Evolutionary conservation across 2,329 filamentous ascomycete genomes (phyloP), one percentile per base, ranked within the genome.

Genomic region (Colletotrichum graminicola): DNA sequence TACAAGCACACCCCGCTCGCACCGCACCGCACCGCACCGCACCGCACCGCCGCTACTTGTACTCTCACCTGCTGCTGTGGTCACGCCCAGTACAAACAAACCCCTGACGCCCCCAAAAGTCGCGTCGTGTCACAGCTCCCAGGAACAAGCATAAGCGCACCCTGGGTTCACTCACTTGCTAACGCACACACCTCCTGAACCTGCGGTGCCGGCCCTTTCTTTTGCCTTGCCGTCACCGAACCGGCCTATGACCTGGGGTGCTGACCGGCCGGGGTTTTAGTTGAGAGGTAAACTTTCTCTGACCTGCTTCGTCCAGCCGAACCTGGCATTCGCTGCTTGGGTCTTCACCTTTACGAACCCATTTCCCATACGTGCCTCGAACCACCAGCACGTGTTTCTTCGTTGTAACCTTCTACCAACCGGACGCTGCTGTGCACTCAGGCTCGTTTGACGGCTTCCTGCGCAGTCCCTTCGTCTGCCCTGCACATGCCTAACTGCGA

Each of bases 371-470:
- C 52, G 45, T 47, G 59, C 41, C 32, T 41, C 45, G 59, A 60
- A 71, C 65, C 65, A 62, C 51, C 29, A 59, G 57, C 68, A 60
- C 32, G 32, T 59, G 36, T 54, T 71, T 39, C 34, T 60, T 49
- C 43, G 23, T 59, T 47, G 45, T 18, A 63, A 60, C 57, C 45
- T 43, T n/a, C 32, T 56, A 47, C 59, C 49, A 39, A 21, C 59
- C 54, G 57, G 59, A 71, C 68, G 65, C 59, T 68, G 68, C 64
- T 68, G 68, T 68, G 65, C 65, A 63, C 68, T 59, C 68, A 71
- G 68, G 54, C 51, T 43, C 39, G 16, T 32, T 59, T 36, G 16
- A 54, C 45, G 7, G 23, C 36, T 54, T 12, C 5, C 21, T 36
- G 39, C 54, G 47, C 62, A 60, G 57, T 55, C 29, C 41, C 10